A percentile compares a stretch with the other conserved stretches of the same genome.
Conservation (phyloP, 345 rosid genomes). For the Camelina sativa region DNA sequence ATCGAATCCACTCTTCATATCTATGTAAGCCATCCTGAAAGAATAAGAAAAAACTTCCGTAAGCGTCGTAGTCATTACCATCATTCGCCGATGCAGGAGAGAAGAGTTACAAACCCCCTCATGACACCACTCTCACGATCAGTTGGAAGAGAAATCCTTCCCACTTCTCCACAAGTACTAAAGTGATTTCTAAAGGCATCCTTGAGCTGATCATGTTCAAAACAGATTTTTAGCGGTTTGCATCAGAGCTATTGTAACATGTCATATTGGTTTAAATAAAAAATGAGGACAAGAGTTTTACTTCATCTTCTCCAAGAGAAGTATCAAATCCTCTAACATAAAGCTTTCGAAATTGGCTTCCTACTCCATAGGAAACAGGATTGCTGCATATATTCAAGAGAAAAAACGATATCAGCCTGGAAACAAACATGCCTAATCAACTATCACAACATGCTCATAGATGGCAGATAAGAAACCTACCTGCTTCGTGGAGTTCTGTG, state of each 20-base stretch:
- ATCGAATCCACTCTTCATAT: slow-evolving; percentile 51
- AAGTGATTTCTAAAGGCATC: slow-evolving; percentile 59
- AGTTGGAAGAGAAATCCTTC: slow-evolving; percentile 59
- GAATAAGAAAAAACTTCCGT: neutral
- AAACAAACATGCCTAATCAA: slow-evolving; percentile 4
- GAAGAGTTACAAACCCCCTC: slow-evolving; percentile 63
- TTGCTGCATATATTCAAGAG: slow-evolving; percentile 45
- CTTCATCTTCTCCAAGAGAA: slow-evolving; percentile 57
- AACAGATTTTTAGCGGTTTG: slow-evolving; percentile 9
- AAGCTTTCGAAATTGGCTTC: slow-evolving; percentile 47
- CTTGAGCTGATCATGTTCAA: slow-evolving; percentile 58
- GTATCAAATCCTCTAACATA: slow-evolving; percentile 62
- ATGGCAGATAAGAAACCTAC: slow-evolving; percentile 36
- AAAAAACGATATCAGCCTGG: neutral
- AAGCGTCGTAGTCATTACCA: neutral
- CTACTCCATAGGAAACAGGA: slow-evolving; percentile 39
- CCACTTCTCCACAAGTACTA: slow-evolving; percentile 66
- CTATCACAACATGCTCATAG: neutral
- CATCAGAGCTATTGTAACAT: neutral
- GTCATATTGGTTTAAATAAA: slow-evolving; percentile 21
- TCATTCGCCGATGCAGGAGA: neutral
- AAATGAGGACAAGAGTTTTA: slow-evolving; percentile 34
- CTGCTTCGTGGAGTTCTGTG: slow-evolving; percentile 58
- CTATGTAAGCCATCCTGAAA: slow-evolving; percentile 74
- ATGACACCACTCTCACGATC: slow-evolving; percentile 63